These are phyloP conservation scores for Ophiostoma ips DNA, from an alignment of 2,329 filamentous ascomycete genomes.

Conservation along the genomic window DNA sequence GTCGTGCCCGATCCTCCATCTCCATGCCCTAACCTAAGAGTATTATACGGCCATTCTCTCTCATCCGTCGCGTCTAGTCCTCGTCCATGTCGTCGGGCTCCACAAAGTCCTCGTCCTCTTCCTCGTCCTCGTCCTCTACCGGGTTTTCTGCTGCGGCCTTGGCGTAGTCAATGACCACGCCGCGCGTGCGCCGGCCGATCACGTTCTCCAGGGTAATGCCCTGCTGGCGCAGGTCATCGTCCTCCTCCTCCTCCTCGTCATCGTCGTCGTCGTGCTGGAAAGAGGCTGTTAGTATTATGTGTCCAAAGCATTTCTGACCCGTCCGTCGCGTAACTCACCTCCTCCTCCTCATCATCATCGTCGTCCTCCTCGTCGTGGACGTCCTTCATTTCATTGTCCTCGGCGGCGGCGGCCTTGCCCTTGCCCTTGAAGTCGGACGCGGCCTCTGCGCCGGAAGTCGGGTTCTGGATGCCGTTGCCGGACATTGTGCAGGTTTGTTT, in stretches of 20 bases:
- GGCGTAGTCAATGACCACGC: constrained; percentile 82
- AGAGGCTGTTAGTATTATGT: neutral
- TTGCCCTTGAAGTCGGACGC: constrained; percentile 47
- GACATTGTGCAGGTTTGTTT: constrained; percentile 22
- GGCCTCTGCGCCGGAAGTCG: constrained; percentile 21
- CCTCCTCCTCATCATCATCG: constrained; percentile 52
- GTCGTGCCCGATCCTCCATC: too few species aligned
- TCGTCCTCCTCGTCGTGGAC: constrained; percentile 62
- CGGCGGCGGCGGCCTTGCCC: constrained; percentile 56
- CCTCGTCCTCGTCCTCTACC: constrained; percentile 65
- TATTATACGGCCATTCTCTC: too few species aligned
- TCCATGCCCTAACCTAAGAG: too few species aligned
- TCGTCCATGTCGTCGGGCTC: constrained; percentile 62
- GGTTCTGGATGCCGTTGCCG: constrained; percentile 34
- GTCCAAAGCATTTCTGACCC: too few species aligned
- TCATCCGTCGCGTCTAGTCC: constrained; percentile 23
- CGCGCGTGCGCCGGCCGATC: constrained; percentile 78
- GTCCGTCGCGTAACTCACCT: constrained; percentile 12
- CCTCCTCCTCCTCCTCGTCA: constrained; percentile 37
- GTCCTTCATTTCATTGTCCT: constrained; percentile 40
- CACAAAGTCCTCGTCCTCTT: constrained; percentile 54
- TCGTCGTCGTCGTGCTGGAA: constrained; percentile 4
- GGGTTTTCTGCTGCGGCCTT: constrained; percentile 73
- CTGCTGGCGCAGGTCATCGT: constrained; percentile 71
- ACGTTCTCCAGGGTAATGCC: constrained; percentile 89